Conservation (phyloP, 257 asterid genomes). For the Paraleonurus japonicus region DNA sequence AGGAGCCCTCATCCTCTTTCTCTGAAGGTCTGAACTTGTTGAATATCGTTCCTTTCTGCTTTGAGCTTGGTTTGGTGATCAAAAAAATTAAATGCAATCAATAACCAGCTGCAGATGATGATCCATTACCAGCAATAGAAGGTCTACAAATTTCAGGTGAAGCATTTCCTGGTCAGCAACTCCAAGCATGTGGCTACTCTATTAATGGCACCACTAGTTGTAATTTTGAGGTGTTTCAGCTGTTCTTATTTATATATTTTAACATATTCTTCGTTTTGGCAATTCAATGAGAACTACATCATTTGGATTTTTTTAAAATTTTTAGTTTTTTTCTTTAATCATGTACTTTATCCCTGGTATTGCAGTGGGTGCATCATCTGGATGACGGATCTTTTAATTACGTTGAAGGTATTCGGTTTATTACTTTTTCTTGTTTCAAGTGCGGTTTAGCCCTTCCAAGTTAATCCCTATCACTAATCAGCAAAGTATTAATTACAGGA, state of each 20-base stretch:
- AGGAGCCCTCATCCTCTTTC: conserved; percentile 90
- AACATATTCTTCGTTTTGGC: conserved; percentile 9
- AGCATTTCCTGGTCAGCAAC: conserved; percentile 88
- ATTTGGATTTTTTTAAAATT: conserved; percentile 16
- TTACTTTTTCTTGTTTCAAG: conserved; percentile 15
- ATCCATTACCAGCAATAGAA: conserved; percentile 89
- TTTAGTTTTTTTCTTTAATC: conserved; percentile 16
- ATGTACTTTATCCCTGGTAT: conserved; percentile 32
- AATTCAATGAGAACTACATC: conserved; percentile 26
- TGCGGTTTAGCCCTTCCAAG: background rate
- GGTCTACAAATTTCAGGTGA: conserved; percentile 97
- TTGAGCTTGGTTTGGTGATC: conserved; percentile 25
- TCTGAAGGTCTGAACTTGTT: conserved; percentile 71
- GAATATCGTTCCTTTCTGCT: conserved; percentile 23
- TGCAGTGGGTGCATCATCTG: conserved; percentile 96
- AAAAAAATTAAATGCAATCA: conserved; percentile 23
- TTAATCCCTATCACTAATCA: conserved; percentile 19
- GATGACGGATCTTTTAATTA: conserved; percentile 94
- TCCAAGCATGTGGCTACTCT: conserved; percentile 92
- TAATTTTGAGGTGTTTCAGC: conserved; percentile 78
- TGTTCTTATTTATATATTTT: background rate
- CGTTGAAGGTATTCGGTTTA: conserved; percentile 67
- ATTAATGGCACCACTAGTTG: conserved; percentile 97
- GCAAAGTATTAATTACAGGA: conserved; percentile 49
- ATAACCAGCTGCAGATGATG: conserved; percentile 80